Evolutionary conservation across 495 filamentous ascomycete species (phyloP), one percentile per base, ranked within the genome.

Genomic region (Elasticomyces elasticus): DNA sequence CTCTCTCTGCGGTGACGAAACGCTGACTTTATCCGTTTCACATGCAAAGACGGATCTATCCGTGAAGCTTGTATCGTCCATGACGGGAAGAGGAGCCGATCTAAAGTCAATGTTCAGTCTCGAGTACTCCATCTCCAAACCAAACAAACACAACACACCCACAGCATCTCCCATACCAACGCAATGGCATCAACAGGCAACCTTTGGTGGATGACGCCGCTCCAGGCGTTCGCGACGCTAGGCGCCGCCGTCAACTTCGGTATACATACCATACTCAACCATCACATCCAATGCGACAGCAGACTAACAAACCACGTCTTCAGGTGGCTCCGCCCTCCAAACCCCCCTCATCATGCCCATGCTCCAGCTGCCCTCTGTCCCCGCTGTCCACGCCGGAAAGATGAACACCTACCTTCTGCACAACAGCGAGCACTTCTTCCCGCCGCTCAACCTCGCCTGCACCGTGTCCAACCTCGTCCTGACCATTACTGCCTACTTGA

Each of bases 291-390:
- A 10, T 12, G 22, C 45, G 22, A 10, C 2, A n/a, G n/a, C n/a
- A n/a, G n/a, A 49, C 24, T 20, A 9, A 30, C 2, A 31, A 24
- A 28, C 17, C 27, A 31, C n/a, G n/a, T 28, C 43, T 17, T 12
- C 52, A 60, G 57, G 57, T 40, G 57, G 52, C 47, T 60, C 58
- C 20, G 54, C 40, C 26, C 58, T 58, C 31, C 54, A 58, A 48
- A 57, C 58, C n/a, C 54, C 58, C 20, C 49, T 61, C 25, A 53
- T 54, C 37, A 53, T 61, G 54, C 54, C 58, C 33, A 54, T 54
- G 53, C 58, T 57, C 44, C 48, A 52, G 27, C 53, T 52, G 19
- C 47, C 46, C 25, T 23, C 17, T 40, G 58, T 56, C 24, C 58
- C 58, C n/a, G 40, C 49, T 38, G 30, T 43, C 19, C 27, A 58